These are phyloP conservation scores for Populus hybrid DNA, from an alignment of 441 rosid species.

Conservation along the genomic window DNA sequence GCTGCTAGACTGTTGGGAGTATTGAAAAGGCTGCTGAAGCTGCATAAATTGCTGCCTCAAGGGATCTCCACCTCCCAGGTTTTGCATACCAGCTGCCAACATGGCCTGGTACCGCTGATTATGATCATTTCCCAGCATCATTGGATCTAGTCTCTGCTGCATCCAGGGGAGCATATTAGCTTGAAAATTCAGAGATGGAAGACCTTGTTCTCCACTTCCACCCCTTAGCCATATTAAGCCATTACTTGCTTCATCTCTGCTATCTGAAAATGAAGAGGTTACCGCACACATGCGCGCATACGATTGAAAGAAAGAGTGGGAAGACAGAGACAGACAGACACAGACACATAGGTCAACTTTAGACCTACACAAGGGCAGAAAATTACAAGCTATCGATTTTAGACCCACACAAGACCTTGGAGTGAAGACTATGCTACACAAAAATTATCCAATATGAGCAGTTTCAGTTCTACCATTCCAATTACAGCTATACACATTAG, in stretches of 20 bases:
- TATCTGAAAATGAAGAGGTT: slow-evolving; percentile 29
- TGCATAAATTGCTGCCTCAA: slow-evolving; percentile 46
- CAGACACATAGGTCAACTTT: background rate
- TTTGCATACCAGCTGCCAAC: slow-evolving; percentile 39
- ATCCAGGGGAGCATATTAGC: slow-evolving; percentile 51
- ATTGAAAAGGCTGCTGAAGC: slow-evolving; percentile 48
- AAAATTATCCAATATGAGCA: background rate
- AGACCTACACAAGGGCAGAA: background rate
- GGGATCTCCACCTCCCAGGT: slow-evolving; percentile 40
- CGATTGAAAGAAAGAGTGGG: background rate
- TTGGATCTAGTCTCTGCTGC: slow-evolving; percentile 47
- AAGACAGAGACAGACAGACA: background rate
- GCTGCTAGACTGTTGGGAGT: slow-evolving; percentile 45
- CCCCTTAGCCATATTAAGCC: slow-evolving; percentile 49
- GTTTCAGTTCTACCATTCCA: background rate
- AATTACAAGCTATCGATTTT: background rate
- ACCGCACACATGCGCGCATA: background rate
- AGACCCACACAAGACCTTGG: background rate
- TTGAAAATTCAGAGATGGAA: slow-evolving; percentile 50
- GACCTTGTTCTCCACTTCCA: slow-evolving; percentile 54
- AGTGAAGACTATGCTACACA: background rate
- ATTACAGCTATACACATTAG: background rate
- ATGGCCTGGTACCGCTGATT: slow-evolving; percentile 40
- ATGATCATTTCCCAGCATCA: slow-evolving; percentile 42
- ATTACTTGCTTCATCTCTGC: slow-evolving; percentile 43